Percentiles rank a stretch among this genome's conserved stretches.
These are phyloP conservation scores for Stephania yunnanensis DNA, from an alignment of 164 flowering plant species.

Conservation along the genomic window DNA sequence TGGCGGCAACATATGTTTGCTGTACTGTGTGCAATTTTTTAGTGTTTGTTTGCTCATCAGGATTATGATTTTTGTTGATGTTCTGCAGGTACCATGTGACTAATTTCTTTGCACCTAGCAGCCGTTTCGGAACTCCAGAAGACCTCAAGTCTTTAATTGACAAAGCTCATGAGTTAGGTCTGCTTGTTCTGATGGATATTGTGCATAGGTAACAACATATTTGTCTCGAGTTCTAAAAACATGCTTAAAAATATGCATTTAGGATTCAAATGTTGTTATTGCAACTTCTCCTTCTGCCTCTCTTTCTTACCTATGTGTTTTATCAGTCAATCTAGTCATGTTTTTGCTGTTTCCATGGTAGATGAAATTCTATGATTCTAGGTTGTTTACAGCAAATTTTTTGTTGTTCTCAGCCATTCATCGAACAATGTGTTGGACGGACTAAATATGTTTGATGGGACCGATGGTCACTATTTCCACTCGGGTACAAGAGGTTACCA, in stretches of 20 bases:
- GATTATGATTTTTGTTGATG: slow-evolving; percentile 9
- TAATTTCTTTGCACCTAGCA: slow-evolving; percentile 96
- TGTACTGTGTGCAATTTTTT: neutral
- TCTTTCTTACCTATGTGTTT: neutral
- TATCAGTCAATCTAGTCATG: neutral
- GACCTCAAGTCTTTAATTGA: slow-evolving; percentile 96
- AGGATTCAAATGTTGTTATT: neutral
- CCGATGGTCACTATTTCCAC: slow-evolving; percentile 89
- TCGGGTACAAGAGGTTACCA: slow-evolving; percentile 94
- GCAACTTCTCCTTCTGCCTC: neutral
- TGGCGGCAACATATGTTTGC: neutral
- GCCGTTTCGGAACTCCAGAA: slow-evolving; percentile 98
- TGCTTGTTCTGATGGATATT: slow-evolving; percentile 97
- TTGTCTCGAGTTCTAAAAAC: neutral
- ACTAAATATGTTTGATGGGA: slow-evolving; percentile 98
- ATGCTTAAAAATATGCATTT: neutral
- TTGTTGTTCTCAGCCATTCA: slow-evolving; percentile 59
- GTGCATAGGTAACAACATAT: slow-evolving; percentile 74
- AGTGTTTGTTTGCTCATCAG: neutral
- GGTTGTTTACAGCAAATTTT: slow-evolving; percentile 8
- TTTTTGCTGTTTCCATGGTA: neutral
- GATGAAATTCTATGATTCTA: neutral
- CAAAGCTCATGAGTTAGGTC: slow-evolving; percentile 93
- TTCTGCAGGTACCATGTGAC: slow-evolving; percentile 88
- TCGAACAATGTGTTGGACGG: slow-evolving; percentile 93